A percentile compares a stretch with the other conserved stretches of the same genome.
Conservation (phyloP, 2,329 filamentous ascomycete species). For the Colletotrichum falcatum region DNA sequence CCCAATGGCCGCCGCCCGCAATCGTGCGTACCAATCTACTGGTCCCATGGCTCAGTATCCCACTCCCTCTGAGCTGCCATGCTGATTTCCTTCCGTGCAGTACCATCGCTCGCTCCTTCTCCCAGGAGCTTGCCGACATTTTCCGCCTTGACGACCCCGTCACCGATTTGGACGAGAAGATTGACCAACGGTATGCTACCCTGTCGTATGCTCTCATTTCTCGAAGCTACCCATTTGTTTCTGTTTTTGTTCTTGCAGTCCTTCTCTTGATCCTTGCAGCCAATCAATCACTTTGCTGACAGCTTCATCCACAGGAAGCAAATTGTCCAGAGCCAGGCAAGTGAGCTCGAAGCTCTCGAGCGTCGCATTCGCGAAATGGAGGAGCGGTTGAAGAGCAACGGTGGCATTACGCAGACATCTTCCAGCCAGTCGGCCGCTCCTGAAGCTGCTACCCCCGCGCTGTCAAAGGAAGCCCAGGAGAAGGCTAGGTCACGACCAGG, state of each 20-base stretch:
- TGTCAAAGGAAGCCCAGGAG: constrained; percentile 46
- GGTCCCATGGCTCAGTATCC: constrained; percentile 65
- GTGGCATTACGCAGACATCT: constrained; percentile 41
- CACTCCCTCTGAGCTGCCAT: background rate
- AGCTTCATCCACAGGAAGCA: constrained; percentile 73
- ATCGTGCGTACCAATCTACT: constrained; percentile 77
- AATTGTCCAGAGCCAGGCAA: constrained; percentile 77
- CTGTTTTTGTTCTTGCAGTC: too few relatives aligned
- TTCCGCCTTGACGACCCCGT: constrained; percentile 88
- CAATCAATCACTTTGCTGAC: constrained; percentile 10
- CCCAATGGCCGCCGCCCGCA: constrained; percentile 82
- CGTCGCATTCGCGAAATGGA: constrained; percentile 87
- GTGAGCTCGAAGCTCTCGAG: constrained; percentile 89
- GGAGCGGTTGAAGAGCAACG: constrained; percentile 70
- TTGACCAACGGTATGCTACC: constrained; percentile 81
- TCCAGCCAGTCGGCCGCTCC: constrained; percentile 41
- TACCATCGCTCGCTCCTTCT: constrained; percentile 89
- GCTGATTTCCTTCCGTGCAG: constrained; percentile 58
- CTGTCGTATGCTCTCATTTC: background rate
- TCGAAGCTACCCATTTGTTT: background rate
- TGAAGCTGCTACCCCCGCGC: constrained; percentile 45
- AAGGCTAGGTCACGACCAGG: constrained; percentile 65
- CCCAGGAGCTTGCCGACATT: constrained; percentile 85
- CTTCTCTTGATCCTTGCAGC: background rate
- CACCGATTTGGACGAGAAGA: constrained; percentile 77